Percentiles rank a stretch among this genome's conserved stretches.
Conservation (phyloP, 2,329 filamentous ascomycete genomes). For the Ilyonectria destructans region DNA sequence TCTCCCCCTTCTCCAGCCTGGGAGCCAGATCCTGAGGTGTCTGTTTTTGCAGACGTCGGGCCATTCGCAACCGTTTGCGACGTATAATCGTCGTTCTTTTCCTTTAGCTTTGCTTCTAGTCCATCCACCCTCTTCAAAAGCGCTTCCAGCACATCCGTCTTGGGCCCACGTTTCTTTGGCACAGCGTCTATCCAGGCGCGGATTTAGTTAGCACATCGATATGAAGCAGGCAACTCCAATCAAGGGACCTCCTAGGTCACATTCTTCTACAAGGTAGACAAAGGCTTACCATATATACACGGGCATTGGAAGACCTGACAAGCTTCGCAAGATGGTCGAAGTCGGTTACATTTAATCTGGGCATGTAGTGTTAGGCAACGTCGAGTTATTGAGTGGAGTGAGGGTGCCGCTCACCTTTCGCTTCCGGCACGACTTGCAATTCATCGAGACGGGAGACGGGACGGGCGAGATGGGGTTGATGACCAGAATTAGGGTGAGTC, state of each 20-base stretch:
- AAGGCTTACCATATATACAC: slow-evolving; percentile 84
- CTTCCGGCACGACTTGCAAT: slow-evolving; percentile 95
- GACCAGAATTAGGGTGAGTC: slow-evolving; percentile 45
- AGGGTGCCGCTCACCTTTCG: slow-evolving; percentile 76
- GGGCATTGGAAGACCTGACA: slow-evolving; percentile 92
- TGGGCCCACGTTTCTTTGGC: slow-evolving; percentile 91
- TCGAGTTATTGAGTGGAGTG: slow-evolving; percentile 18
- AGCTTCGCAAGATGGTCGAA: slow-evolving; percentile 88
- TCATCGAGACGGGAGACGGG: slow-evolving; percentile 73
- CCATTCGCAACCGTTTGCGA: slow-evolving; percentile 45
- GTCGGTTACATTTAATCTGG: slow-evolving; percentile 92
- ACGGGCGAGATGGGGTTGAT: slow-evolving; percentile 45
- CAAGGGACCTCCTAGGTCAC: not conserved
- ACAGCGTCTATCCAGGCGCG: slow-evolving; percentile 77
- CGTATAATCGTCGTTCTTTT: slow-evolving; percentile 68
- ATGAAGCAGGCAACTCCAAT: not conserved
- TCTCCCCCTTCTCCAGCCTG: slow-evolving; percentile 50
- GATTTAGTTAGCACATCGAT: slow-evolving; percentile 5
- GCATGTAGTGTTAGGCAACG: slow-evolving; percentile 30
- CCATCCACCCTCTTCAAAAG: slow-evolving; percentile 89
- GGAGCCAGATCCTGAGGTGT: slow-evolving; percentile 47
- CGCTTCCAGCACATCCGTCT: slow-evolving; percentile 90
- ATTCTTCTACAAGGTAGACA: not conserved
- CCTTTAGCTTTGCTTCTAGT: slow-evolving; percentile 84
- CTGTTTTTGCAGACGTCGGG: slow-evolving; percentile 39